A percentile compares a stretch with the other conserved stretches of the same genome.
Conservation (phyloP, 768 basidiomycete species). For the Tulasnella sp. region DNA sequence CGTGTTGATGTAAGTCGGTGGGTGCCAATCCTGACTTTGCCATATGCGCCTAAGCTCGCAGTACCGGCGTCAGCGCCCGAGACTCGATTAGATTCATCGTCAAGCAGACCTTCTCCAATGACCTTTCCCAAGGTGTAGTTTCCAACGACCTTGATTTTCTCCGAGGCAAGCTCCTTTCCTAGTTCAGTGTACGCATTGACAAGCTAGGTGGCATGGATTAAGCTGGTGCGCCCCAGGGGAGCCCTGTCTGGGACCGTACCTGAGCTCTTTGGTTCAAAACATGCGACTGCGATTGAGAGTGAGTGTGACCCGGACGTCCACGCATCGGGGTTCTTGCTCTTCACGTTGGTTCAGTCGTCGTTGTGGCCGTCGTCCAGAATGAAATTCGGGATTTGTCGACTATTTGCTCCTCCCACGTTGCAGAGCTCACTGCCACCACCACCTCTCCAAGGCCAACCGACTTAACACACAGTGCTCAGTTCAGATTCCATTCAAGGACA, state of each 20-base stretch:
- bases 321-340: constrained; percentile 2
- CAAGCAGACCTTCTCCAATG: constrained; percentile 78
- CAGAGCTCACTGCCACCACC: neutral
- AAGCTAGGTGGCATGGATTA: constrained; percentile 43
- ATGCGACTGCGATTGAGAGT: constrained; percentile 13
- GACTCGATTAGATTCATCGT: neutral
- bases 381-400: neutral
- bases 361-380: neutral
- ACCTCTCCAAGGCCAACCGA: too few relatives aligned
- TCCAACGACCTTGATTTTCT: constrained; percentile 81
- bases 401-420: neutral
- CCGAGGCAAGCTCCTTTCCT: constrained; percentile 87
- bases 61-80: neutral
- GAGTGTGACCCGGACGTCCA: constrained; percentile 11
- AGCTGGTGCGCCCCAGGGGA: neutral
- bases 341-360: neutral
- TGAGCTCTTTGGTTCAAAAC: constrained; percentile 17
- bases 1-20: constrained; percentile 85
- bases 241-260: neutral
- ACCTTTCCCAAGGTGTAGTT: constrained; percentile 90
- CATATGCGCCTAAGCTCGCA: constrained; percentile 64
- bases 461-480: too few relatives aligned
- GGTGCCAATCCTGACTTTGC: constrained; percentile 88
- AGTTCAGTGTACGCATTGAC: constrained; percentile 95
- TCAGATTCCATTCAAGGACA: too few relatives aligned